phyloP scores from a whole-genome alignment of 192 early-diverging fungal genomes.

The Phlyctochytrium bullatum region DNA sequence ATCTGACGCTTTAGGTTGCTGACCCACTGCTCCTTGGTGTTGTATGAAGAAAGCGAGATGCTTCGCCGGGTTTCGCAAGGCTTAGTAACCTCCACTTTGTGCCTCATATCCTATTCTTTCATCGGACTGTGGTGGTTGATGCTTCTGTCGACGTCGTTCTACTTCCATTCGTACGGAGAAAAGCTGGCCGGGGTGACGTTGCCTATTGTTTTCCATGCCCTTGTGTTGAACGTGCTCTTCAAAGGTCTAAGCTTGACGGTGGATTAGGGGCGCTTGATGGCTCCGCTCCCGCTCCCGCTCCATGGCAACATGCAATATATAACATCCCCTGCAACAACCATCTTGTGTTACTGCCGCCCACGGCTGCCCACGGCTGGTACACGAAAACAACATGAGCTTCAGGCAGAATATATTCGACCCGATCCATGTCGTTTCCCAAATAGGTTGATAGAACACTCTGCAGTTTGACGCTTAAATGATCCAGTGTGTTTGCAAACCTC shows the following conservation, averaged over 20 bases:
- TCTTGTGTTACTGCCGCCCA: no score
- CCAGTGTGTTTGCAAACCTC: conserved; percentile 52
- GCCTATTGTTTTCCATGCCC: no score
- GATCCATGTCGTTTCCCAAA: background rate
- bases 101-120: background rate
- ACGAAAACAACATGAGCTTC: no score
- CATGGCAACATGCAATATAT: no score
- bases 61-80: background rate
- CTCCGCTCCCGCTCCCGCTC: no score
- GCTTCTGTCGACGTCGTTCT: background rate
- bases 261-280: no score
- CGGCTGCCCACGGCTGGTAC: no score
- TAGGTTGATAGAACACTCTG: background rate
- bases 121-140: background rate
- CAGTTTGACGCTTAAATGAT: background rate
- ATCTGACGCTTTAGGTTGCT: background rate
- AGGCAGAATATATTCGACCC: conserved; percentile 7
- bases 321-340: no score
- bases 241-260: no score
- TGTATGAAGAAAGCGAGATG: background rate
- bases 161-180: background rate
- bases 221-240: no score
- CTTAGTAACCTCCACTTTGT: background rate
- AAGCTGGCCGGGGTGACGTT: no score
- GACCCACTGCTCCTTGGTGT: background rate